Base-by-base conservation (phyloP, 2,329 filamentous ascomycete species). In the Pestalotiopsis fici region DNA sequence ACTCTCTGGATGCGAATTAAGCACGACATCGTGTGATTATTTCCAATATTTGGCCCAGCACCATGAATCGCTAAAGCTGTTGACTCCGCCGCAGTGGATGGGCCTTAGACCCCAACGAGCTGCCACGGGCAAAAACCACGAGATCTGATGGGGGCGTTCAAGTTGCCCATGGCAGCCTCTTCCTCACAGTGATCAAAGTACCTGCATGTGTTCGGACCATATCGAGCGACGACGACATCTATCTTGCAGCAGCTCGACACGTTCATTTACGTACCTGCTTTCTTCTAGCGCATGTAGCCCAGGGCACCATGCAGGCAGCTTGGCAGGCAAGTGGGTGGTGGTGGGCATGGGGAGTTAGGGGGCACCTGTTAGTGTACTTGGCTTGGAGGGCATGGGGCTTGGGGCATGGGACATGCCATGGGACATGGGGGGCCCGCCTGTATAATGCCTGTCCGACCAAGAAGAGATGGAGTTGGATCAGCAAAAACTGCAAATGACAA, bases 11-110 rank as follows among this genome's bases (percentile, higher is more conserved):
- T 31, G 28, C 31, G 57, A 59, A 23, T 59, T 59, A 37, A 59
- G 57, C 57, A 37, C 57, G 57, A 59, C 27, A 37, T 59, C 57
- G 57, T 37, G 57, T 59, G 57, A 59, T 59, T 59, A 37, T 31
- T 15, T 59, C 23, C 59, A 43, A 62, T 31, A 62, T 47, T 28
- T 47, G 28, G 37, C 59, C 37, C 25, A 31, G 47, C 21, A 50
- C 37, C 59, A 62, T 62, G 59, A 50, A 21, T 50, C 35, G 59
- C 59, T 39, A 28, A 25, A 23, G 35, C 59, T 43, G 18, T 62
- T 18, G 59, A 39, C 35, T 62, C 59, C 59, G 59, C 59, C 27
- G 39, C 25, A 9, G 59, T 62, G 59, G 59, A 18, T 21, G 31
- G 12, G 15, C 12, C 59, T 62, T 21, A 21, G 47, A 62, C 21